phyloP scores from a whole-genome alignment of 108 stramenopile species.

The Conticribra guillardii region DNA sequence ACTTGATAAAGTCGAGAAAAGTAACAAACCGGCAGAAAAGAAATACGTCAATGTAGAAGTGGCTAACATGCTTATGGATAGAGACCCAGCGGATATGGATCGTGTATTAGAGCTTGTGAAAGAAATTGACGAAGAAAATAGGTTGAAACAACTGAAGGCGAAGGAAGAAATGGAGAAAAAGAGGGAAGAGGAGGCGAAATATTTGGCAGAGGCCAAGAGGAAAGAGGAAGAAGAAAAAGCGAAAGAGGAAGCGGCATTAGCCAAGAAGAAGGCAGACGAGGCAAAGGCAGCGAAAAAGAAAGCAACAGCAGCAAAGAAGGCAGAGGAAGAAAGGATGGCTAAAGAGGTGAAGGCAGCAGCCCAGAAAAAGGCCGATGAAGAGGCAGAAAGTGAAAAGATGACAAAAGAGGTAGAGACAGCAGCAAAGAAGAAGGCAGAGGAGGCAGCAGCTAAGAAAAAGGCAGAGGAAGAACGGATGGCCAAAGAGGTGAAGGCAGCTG shows the following conservation, averaged over 20 bases:
- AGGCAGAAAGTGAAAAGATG: slow-evolving; percentile 3
- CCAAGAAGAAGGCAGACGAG: slow-evolving; percentile 4
- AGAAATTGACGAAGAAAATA: slow-evolving; percentile 46
- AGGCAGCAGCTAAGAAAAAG: slow-evolving; percentile 14
- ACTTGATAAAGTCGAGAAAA: slow-evolving; percentile 10
- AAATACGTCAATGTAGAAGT: slow-evolving; percentile 38
- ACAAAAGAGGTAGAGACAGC: slow-evolving; percentile 8
- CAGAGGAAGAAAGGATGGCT: slow-evolving; percentile 19
- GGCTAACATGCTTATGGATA: slow-evolving; percentile 35
- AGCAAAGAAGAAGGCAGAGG: slow-evolving; percentile 14
- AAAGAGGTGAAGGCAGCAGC: neutral
- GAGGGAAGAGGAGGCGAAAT: slow-evolving; percentile 36
- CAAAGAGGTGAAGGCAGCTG: slow-evolving; percentile 14
- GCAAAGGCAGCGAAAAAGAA: slow-evolving; percentile 18
- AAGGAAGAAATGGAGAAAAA: slow-evolving; percentile 28
- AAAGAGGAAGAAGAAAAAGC: slow-evolving; percentile 22
- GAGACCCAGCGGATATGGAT: slow-evolving; percentile 37
- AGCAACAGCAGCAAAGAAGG: slow-evolving; percentile 19
- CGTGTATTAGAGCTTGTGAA: slow-evolving; percentile 46
- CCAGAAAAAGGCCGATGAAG: neutral
- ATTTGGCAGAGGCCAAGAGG: slow-evolving; percentile 27
- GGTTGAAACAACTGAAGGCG: slow-evolving; percentile 15
- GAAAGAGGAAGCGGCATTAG: slow-evolving; percentile 13
- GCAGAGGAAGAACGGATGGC: slow-evolving; percentile 15
- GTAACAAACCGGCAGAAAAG: slow-evolving; percentile 2